These are phyloP conservation scores for Annulohypoxylon nitens DNA, from an alignment of 495 filamentous ascomycete genomes.

Conservation along the genomic window DNA sequence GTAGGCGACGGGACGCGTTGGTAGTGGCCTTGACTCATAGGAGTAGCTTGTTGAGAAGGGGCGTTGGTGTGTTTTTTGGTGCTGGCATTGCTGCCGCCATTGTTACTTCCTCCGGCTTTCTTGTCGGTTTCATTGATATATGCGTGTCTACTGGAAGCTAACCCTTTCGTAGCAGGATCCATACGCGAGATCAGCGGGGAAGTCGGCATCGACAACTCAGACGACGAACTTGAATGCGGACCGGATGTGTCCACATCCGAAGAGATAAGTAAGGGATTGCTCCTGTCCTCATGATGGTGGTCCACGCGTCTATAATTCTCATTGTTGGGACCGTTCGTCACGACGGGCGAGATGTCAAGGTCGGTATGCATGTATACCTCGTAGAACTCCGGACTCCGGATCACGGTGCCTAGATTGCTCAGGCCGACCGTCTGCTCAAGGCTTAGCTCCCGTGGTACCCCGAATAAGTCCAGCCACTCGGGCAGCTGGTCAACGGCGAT, in stretches of 20 bases:
- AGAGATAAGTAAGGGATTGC: not conserved
- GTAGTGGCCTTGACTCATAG: not conserved
- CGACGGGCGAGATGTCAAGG: not conserved
- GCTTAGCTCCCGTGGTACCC: constrained; percentile 55
- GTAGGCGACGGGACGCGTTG: constrained; percentile 12
- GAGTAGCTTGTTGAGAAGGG: not conserved
- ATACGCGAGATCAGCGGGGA: not conserved
- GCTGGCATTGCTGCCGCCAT: not conserved
- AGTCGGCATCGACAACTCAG: not conserved
- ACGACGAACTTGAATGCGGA: constrained; percentile 7
- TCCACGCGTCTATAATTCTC: not conserved
- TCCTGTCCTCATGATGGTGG: not conserved
- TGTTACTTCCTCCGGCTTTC: not conserved
- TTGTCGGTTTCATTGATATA: not conserved
- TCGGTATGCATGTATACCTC: constrained; percentile 43
- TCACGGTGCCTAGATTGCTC: constrained; percentile 54
- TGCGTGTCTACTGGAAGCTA: not conserved
- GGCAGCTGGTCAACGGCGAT: constrained; percentile 63
- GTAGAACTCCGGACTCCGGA: constrained; percentile 50
- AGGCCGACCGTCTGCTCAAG: constrained; percentile 56
- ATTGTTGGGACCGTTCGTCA: not conserved
- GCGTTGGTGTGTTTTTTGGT: not conserved
- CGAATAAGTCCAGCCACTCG: constrained; percentile 54
- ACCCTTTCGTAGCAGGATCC: not conserved
- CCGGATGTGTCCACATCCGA: not conserved